Conservation (phyloP, 179 eudicot genomes). For the Pouteria campechiana region DNA sequence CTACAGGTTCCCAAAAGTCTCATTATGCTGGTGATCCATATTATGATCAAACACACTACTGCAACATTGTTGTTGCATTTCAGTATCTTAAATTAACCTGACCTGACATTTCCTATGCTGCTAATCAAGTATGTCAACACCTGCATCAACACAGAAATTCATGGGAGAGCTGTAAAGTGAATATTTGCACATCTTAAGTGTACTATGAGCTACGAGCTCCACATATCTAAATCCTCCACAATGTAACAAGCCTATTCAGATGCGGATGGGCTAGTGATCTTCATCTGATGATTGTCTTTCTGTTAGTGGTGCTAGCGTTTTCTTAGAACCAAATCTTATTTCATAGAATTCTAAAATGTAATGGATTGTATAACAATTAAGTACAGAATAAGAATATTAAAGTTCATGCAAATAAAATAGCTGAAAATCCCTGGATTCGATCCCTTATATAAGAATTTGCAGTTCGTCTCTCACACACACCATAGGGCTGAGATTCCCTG, state of each 20-base stretch:
- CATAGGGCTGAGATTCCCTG: too few relatives aligned
- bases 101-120: not conserved
- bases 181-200: not conserved
- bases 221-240: not conserved
- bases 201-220: not conserved
- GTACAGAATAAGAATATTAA: not conserved
- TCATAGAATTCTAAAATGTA: not conserved
- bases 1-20: not conserved
- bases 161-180: not conserved
- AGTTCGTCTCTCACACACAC: too few relatives aligned
- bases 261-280: not conserved
- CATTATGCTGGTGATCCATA: not conserved
- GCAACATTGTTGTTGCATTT: not conserved
- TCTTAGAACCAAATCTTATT: not conserved
- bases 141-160: not conserved
- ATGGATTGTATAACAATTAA: not conserved
- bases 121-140: conserved; percentile 2
- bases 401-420: not conserved
- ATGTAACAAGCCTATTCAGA: not conserved
- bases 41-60: not conserved
- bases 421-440: not conserved
- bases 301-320: not conserved
- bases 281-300: not conserved
- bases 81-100: not conserved
- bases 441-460: not conserved